Evolutionary conservation across 192 early-diverging fungal species (phyloP), one percentile per base, ranked within the genome.

Genomic region (Podila epigama): DNA sequence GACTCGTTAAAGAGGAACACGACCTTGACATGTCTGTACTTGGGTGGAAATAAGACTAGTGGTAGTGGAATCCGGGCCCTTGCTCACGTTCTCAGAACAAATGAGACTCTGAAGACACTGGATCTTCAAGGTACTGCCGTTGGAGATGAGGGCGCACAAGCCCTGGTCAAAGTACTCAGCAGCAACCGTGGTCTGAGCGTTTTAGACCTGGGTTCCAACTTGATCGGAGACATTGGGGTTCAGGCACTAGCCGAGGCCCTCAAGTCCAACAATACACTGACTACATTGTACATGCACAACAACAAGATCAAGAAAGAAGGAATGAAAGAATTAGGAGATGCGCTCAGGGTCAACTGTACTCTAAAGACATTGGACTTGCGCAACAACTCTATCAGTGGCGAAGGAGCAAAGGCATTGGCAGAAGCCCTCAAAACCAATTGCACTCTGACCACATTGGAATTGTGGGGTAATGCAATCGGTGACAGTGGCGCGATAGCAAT

Each of bases 381-480:
- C 6, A 5, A 9, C 29, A 53, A 53, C 51, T 25, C 7, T 25
- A 53, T 53, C 29, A 10, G 25, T 9, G 29, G 16, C 29, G 16
- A 53, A 53, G 51, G 51, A 9, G 16, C 51, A 53, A 53, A 53
- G 51, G 51, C 51, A 53, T 15, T 53, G 29, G 51, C 51, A 9
- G 29, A 53, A 16, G 29, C 25, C 5, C 16, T 53, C 22, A 53
- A 53, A 15, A 28, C 29, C 22, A 53, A 53, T 15, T 53, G 8
- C 5, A 15, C 51, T 53, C 29, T 53, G 37, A 39, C 13, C 13
- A 39, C 37, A 9, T 39, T 39, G 37, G 37, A 39, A 39, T 39
- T 39, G 37, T 13, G 13, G 13, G 13, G 13, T 13, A 39, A 39
- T 13, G 6, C 37, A 39, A 39, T 39, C 37, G 37, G 37, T 9